Percentiles rank a stretch among this genome's conserved stretches.
Evolutionary conservation across 345 rosid species (phyloP).

Genomic region (Psidium guajava): DNA sequence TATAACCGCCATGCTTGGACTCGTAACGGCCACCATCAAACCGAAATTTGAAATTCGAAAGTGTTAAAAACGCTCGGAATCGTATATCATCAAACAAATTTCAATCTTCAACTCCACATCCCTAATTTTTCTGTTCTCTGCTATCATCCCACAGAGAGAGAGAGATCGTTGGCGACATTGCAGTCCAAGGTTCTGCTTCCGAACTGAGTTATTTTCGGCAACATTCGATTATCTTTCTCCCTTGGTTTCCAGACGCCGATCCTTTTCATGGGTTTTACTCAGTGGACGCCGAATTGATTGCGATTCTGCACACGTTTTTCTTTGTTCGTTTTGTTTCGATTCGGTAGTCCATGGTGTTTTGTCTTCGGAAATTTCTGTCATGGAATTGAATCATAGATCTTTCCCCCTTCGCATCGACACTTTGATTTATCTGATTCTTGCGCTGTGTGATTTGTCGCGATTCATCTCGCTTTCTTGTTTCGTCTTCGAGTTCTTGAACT

Average conservation of each 20-base stretch:
- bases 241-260: background rate
- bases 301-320: accelerated
- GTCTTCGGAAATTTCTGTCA: background rate
- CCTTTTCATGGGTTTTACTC: background rate
- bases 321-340: background rate
- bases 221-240: background rate
- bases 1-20: background rate
- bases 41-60: background rate
- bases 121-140: background rate
- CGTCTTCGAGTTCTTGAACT: background rate
- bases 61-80: background rate
- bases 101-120: background rate
- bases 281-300: background rate
- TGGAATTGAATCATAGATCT: background rate
- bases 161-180: background rate
- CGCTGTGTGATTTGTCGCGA: background rate
- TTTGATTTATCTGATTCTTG: accelerated
- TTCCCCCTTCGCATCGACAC: background rate
- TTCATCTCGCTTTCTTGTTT: background rate
- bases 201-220: background rate
- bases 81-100: background rate
- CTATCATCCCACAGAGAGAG: background rate
- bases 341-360: background rate
- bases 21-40: background rate
- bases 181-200: background rate